Conservation (phyloP, 306 rosid species). For the Cicer bijugum region DNA sequence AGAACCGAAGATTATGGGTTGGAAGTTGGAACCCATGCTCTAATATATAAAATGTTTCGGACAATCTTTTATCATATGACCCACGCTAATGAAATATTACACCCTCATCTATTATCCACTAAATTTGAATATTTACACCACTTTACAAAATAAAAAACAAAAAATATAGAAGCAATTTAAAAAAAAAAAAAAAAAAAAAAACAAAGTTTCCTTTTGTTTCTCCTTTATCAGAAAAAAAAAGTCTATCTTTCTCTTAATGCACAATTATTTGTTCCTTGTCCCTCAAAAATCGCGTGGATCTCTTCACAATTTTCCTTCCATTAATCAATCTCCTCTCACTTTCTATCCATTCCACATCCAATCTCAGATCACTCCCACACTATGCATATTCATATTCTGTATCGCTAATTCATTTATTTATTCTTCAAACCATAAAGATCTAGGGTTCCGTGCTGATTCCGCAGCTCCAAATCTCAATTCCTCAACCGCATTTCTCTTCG, state of each 20-base stretch:
- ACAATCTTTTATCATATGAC: too few species aligned
- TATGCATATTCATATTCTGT: not conserved
- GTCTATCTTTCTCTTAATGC: constrained; percentile 3
- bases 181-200: not conserved
- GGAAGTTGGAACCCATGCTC: too few species aligned
- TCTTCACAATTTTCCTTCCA: constrained; percentile 39
- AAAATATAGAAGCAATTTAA: not conserved
- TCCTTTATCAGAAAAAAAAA: not conserved
- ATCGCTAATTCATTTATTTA: constrained; percentile 27
- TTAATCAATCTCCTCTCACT: not conserved
- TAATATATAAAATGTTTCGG: too few species aligned
- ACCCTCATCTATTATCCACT: too few species aligned
- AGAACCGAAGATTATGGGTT: too few species aligned
- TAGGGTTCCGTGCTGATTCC: constrained; percentile 54
- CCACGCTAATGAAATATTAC: too few species aligned
- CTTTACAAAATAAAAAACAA: not conserved
- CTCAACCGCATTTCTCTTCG: constrained; percentile 44
- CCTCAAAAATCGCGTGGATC: constrained; percentile 58
- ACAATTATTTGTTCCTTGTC: constrained; percentile 24
- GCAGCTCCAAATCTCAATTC: constrained; percentile 42
- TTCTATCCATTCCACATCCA: constrained; percentile 22
- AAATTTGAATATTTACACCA: not conserved
- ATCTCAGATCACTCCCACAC: constrained; percentile 47
- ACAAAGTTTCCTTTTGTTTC: not conserved
- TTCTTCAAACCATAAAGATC: constrained; percentile 42